phyloP scores from a whole-genome alignment of 805 yeast genomes.

The Candida tammaniensis region DNA sequence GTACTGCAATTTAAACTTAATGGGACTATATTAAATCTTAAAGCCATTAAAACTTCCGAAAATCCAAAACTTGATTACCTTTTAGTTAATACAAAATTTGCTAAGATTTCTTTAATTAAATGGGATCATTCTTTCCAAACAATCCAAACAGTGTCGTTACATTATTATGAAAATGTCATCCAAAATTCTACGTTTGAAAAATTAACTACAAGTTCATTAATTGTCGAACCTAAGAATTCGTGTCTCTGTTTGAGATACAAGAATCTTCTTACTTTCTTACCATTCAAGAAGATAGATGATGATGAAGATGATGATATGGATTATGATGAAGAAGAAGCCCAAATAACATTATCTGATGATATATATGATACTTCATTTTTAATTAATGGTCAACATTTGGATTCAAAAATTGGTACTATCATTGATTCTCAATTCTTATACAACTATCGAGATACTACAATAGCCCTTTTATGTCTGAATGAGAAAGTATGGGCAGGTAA shows the following conservation, averaged over 20 bases:
- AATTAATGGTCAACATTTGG: slow-evolving; percentile 54
- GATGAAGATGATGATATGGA: slow-evolving; percentile 27
- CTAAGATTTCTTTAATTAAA: slow-evolving; percentile 71
- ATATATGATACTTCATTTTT: slow-evolving; percentile 56
- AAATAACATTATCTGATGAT: slow-evolving; percentile 5
- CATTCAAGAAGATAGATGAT: slow-evolving; percentile 50
- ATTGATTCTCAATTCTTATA: slow-evolving; percentile 69
- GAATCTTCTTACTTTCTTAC: slow-evolving; percentile 70
- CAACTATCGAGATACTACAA: slow-evolving; percentile 79
- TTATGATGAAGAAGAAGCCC: slow-evolving; percentile 5
- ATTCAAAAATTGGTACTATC: slow-evolving; percentile 57
- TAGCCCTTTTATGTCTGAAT: slow-evolving; percentile 60
- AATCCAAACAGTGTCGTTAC: slow-evolving; percentile 75
- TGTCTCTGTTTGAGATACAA: slow-evolving; percentile 60
- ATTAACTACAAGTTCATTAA: slow-evolving; percentile 41
- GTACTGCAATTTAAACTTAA: slow-evolving; percentile 67
- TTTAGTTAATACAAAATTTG: slow-evolving; percentile 63
- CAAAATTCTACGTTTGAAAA: slow-evolving; percentile 47
- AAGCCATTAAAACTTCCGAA: slow-evolving; percentile 47
- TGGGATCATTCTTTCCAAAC: slow-evolving; percentile 60
- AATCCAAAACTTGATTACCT: slow-evolving; percentile 54
- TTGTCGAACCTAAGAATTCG: slow-evolving; percentile 58
- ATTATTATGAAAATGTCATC: slow-evolving; percentile 76
- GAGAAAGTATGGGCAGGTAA: slow-evolving; percentile 77
- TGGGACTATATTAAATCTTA: slow-evolving; percentile 64